Evolutionary conservation across 2,329 filamentous ascomycete species (phyloP).

Genomic region (Amauroascus niger): DNA sequence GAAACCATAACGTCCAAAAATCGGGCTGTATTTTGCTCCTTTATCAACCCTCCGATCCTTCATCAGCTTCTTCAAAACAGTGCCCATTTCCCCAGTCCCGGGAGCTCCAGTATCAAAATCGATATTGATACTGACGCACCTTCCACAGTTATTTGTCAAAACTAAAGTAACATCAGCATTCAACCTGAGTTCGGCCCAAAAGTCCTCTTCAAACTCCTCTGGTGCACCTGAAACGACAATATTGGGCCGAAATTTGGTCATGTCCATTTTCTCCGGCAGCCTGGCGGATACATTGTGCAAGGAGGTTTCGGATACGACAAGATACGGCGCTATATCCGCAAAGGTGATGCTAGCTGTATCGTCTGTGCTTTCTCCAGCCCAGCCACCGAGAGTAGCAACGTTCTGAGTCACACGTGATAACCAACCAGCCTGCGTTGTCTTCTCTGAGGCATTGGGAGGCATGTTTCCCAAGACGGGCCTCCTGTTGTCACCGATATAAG

Average conservation of each 20-base stretch:
- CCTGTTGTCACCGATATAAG: slow-evolving; percentile 55
- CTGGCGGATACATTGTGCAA: slow-evolving; percentile 55
- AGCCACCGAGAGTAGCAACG: slow-evolving; percentile 8
- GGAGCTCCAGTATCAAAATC: slow-evolving; percentile 57
- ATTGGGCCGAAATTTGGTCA: slow-evolving; percentile 63
- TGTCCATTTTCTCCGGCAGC: slow-evolving; percentile 49
- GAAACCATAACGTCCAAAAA: slow-evolving; percentile 67
- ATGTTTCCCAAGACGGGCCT: slow-evolving; percentile 55
- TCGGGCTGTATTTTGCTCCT: slow-evolving; percentile 57
- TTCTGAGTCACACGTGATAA: slow-evolving; percentile 16
- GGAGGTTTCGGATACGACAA: slow-evolving; percentile 61
- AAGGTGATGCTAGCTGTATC: slow-evolving; percentile 51
- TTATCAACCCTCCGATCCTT: slow-evolving; percentile 59
- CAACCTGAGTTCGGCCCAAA: slow-evolving; percentile 55
- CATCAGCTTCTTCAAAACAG: slow-evolving; percentile 59
- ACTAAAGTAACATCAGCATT: slow-evolving; percentile 34
- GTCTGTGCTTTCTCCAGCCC: neutral
- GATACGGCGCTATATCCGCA: slow-evolving; percentile 63
- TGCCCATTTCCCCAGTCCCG: slow-evolving; percentile 48
- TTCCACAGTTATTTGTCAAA: slow-evolving; percentile 59
- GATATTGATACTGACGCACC: slow-evolving; percentile 62
- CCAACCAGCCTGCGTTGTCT: slow-evolving; percentile 18
- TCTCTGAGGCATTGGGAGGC: slow-evolving; percentile 35
- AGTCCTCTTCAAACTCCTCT: slow-evolving; percentile 59
- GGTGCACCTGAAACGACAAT: slow-evolving; percentile 55